Percentiles rank a stretch among this genome's conserved stretches.
Conservation (phyloP, 768 basidiomycete species). For the Mycena venus region DNA sequence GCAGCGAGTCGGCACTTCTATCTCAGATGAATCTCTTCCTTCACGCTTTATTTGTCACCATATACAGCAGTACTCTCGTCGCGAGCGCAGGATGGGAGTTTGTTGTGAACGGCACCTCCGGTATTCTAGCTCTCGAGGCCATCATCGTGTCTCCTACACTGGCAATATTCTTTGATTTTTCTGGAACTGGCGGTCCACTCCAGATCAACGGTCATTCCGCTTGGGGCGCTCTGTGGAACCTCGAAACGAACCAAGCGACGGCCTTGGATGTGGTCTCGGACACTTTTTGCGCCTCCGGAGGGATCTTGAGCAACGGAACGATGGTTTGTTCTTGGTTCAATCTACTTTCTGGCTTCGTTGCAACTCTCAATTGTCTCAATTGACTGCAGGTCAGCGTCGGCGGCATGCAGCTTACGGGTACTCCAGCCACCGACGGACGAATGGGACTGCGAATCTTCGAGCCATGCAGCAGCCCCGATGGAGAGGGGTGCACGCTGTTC, state of each 20-base stretch:
- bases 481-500: conserved; percentile 43
- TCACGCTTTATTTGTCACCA: not conserved
- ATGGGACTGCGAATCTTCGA: conserved; percentile 45
- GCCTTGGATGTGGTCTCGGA: conserved; percentile 44
- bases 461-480: conserved; percentile 40
- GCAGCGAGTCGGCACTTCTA: not conserved
- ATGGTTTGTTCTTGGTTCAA: conserved; percentile 41
- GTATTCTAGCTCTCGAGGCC: conserved; percentile 41
- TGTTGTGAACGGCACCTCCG: conserved; percentile 41
- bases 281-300: conserved; percentile 49
- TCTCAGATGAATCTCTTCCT: not conserved
- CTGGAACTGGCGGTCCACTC: conserved; percentile 1
- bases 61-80: not conserved
- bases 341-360: too few species aligned
- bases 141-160: conserved; percentile 43
- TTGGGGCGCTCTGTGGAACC: conserved; percentile 41
- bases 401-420: not conserved
- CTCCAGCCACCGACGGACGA: conserved; percentile 10
- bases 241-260: conserved; percentile 34
- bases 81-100: conserved; percentile 39
- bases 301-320: conserved; percentile 47
- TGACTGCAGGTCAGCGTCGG: conserved; percentile 31
- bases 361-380: not conserved
- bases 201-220: conserved; percentile 47
- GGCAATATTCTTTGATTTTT: conserved; percentile 37